Evolutionary conservation across 441 rosid genomes (phyloP), one percentile per base, ranked within the genome.

Genomic region (Gossypium lobatum): DNA sequence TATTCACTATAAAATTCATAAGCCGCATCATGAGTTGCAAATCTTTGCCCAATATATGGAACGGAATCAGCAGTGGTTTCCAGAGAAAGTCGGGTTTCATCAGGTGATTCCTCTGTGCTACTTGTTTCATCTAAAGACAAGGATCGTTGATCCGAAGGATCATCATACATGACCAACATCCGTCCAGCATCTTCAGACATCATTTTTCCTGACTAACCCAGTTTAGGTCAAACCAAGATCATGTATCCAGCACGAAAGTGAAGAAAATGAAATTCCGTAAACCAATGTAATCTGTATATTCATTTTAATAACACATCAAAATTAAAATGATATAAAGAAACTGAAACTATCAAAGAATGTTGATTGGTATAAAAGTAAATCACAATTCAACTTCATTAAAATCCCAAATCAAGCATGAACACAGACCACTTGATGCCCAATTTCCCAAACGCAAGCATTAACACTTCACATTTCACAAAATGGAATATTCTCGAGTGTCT

Each of bases 41-140:
- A 95, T 77, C 91, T 83, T 75, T 95, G 98, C 55, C 98, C 97
- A 9, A 86, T 85, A 53, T 89, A 95, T 7, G 98, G 98, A 77
- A 86, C 64, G 7, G 82, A 82, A 79, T 92, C 95, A 52, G 80
- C 80, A 64, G 77, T 71, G 28, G 88, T 84, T 71, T 95, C 97
- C 23, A 91, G 82, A 17, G 97, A 88, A 77, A 91, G 88, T 18
- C 80, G 78, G 6, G 87, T 88, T 71, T 86, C 93, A 64, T 91
- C 88, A 55, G 93, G 96, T 39, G 97, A 91, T 75, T 90, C 97
- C 80, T 95, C 97, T 9, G 91, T 74, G 79, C 97, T 92, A 78
- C 97, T 92, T 42, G 92, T 81, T 73, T 91, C 96, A 13, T 88
- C 97, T 34, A 95, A 80, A 52, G 97, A 91, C 61, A 92, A 76